Evolutionary conservation across 306 rosid genomes (phyloP).

Genomic region (Ceratonia siliqua): DNA sequence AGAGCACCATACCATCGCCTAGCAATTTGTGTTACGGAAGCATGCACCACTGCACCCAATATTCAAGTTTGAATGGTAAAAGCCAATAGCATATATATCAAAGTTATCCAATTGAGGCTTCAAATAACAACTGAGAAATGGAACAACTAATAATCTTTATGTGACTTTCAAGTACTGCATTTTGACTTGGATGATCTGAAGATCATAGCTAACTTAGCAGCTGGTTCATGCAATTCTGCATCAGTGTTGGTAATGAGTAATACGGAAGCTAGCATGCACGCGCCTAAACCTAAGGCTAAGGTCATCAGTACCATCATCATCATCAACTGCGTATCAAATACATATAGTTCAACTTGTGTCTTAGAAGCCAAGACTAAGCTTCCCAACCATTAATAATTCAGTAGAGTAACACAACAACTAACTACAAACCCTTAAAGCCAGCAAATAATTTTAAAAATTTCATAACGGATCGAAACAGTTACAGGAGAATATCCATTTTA

Average conservation of each 20-base stretch:
- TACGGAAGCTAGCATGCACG: constrained; percentile 39
- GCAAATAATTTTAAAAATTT: too few relatives aligned
- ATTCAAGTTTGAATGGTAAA: constrained; percentile 21
- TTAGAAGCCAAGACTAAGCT: constrained; percentile 20
- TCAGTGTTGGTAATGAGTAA: constrained; percentile 23
- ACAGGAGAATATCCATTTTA: too few relatives aligned
- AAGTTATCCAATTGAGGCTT: constrained; percentile 3
- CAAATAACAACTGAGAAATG: neutral
- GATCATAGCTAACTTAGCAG: too few relatives aligned
- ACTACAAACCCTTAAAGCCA: too few relatives aligned
- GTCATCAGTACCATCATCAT: constrained; percentile 6
- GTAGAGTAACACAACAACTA: too few relatives aligned
- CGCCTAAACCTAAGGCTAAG: too few relatives aligned
- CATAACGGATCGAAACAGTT: too few relatives aligned
- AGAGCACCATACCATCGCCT: neutral
- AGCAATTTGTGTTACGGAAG: constrained; percentile 32
- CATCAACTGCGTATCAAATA: constrained; percentile 14
- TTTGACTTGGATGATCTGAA: constrained; percentile 7
- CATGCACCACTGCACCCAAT: neutral
- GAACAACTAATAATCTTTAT: neutral
- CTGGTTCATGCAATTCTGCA: neutral
- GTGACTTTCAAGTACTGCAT: constrained; percentile 29
- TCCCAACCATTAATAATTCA: too few relatives aligned
- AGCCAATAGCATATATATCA: neutral
- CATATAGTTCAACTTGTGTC: constrained; percentile 30